A percentile compares a stretch with the other conserved stretches of the same genome.
These are phyloP conservation scores for Colletotrichum liaoningense DNA, from an alignment of 2,329 filamentous ascomycete genomes.

Conservation along the genomic window DNA sequence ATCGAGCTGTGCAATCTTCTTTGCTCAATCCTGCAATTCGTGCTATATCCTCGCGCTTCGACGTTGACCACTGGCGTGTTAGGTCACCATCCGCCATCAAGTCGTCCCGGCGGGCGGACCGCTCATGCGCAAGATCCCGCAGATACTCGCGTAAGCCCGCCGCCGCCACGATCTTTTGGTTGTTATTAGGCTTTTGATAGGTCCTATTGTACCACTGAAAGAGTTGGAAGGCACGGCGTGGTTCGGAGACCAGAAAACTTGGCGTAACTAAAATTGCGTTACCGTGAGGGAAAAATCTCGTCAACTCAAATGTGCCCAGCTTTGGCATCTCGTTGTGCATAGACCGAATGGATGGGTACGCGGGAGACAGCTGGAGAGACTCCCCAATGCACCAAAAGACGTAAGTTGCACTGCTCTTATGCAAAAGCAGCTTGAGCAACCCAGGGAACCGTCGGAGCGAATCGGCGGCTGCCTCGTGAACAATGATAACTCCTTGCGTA, in stretches of 20 bases:
- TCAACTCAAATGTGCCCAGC: conserved; percentile 24
- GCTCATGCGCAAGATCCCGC: conserved; percentile 38
- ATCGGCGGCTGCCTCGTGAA: conserved; percentile 57
- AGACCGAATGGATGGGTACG: conserved; percentile 33
- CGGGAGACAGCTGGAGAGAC: conserved; percentile 39
- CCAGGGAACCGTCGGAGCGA: conserved; percentile 53
- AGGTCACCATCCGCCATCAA: neutral
- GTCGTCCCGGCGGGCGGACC: neutral
- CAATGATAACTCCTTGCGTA: conserved; percentile 49
- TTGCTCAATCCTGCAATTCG: conserved; percentile 1
- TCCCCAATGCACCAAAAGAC: conserved; percentile 56
- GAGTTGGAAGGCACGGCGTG: conserved; percentile 46
- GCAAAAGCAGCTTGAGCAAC: conserved; percentile 47
- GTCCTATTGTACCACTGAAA: conserved; percentile 47
- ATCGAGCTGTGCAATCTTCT: conserved; percentile 29
- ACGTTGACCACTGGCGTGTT: neutral
- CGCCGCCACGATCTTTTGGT: conserved; percentile 44
- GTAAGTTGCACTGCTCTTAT: conserved; percentile 40
- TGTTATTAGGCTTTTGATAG: neutral
- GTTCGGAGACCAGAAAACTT: conserved; percentile 54
- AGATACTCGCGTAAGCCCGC: conserved; percentile 45
- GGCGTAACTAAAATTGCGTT: conserved; percentile 53
- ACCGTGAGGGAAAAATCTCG: conserved; percentile 45
- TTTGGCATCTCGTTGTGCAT: neutral
- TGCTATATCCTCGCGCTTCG: neutral